Evolutionary conservation across 2,329 filamentous ascomycete genomes (phyloP).

Genomic region (Phyllosticta citriasiana): DNA sequence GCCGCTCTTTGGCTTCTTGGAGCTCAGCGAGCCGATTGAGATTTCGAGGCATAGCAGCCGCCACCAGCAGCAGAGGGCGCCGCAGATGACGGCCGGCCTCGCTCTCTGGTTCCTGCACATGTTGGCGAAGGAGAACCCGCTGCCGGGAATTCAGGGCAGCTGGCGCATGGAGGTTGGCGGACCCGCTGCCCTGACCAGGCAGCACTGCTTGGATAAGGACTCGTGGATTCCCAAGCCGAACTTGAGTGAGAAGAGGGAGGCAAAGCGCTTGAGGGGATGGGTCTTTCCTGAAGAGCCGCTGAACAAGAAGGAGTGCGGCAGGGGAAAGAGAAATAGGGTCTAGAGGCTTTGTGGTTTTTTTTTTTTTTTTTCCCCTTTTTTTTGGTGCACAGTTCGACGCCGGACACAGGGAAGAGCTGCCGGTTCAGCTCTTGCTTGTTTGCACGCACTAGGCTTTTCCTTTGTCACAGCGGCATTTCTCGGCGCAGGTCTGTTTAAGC

Average conservation of each 20-base stretch:
- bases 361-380: not conserved
- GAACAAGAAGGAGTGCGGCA: constrained; percentile 60
- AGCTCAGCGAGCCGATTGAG: constrained; percentile 53
- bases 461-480: not conserved
- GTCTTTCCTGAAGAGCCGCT: constrained; percentile 65
- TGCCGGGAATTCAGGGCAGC: constrained; percentile 45
- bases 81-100: constrained; percentile 57
- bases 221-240: constrained; percentile 65
- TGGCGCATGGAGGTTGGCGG: constrained; percentile 67
- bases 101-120: constrained; percentile 72
- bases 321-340: constrained; percentile 30
- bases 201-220: constrained; percentile 61
- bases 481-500: not conserved
- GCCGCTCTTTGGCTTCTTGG: constrained; percentile 82
- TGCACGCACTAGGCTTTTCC: not conserved
- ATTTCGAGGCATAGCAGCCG: constrained; percentile 33
- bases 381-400: not conserved
- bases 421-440: not conserved
- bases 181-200: constrained; percentile 60
- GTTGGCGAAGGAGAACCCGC: constrained; percentile 52
- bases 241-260: constrained; percentile 64
- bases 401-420: not conserved
- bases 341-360: not conserved
- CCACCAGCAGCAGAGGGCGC: constrained; percentile 27
- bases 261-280: constrained; percentile 65